Conservation (phyloP, 495 filamentous ascomycete species). For the Durotheca rogersii region DNA sequence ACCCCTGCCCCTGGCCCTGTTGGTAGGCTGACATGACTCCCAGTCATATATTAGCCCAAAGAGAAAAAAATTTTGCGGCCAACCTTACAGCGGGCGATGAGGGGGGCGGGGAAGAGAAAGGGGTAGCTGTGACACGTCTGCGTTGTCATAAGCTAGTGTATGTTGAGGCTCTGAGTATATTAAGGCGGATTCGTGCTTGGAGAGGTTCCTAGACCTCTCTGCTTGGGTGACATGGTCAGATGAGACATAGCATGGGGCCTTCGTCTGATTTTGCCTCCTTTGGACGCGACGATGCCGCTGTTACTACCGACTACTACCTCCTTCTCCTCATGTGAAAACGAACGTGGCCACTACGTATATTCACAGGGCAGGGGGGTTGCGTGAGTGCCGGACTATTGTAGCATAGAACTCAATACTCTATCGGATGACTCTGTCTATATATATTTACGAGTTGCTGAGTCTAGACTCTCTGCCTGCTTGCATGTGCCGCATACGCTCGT, state of each 20-base stretch:
- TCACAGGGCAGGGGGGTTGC: not conserved
- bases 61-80: too few relatives aligned
- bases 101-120: too few relatives aligned
- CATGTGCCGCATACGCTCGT: too few relatives aligned
- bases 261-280: not conserved
- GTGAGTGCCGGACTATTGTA: too few relatives aligned
- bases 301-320: too few relatives aligned
- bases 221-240: slow-evolving; percentile 5
- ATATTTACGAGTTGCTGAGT: slow-evolving; percentile 3
- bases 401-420: slow-evolving; percentile 3
- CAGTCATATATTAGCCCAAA: too few relatives aligned
- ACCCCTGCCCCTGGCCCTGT: slow-evolving; percentile 18
- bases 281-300: too few relatives aligned
- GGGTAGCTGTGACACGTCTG: too few relatives aligned
- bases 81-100: too few relatives aligned
- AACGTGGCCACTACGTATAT: not conserved
- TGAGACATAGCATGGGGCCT: not conserved
- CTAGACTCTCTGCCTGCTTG: slow-evolving; percentile 13
- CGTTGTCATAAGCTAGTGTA: slow-evolving; percentile 1
- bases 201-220: not conserved
- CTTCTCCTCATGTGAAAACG: too few relatives aligned
- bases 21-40: too few relatives aligned
- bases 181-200: not conserved
- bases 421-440: slow-evolving; percentile 10
- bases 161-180: slow-evolving; percentile 21